Conservation (phyloP, 1,284 basidiomycete genomes). For the Fomitopsis pinicola region DNA sequence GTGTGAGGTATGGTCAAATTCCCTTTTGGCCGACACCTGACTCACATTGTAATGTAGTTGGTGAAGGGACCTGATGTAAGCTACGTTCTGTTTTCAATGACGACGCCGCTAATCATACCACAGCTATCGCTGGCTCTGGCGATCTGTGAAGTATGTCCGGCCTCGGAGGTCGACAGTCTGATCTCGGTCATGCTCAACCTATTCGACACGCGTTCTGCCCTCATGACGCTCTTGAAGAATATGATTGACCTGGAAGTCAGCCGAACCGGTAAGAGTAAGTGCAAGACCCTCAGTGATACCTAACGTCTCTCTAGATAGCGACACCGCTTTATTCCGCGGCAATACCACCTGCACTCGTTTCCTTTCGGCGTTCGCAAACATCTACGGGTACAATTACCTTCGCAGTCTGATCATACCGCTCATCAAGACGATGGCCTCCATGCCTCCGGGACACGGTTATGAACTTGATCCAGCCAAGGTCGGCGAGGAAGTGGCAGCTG, state of each 20-base stretch:
- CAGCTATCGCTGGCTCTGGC: constrained; percentile 78
- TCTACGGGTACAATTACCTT: constrained; percentile 87
- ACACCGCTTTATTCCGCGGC: constrained; percentile 78
- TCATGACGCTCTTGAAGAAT: constrained; percentile 74
- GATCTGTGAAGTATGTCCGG: constrained; percentile 81
- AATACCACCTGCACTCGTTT: constrained; percentile 86
- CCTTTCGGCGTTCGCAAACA: constrained; percentile 78
- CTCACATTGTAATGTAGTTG: constrained; percentile 38
- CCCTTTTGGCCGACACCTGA: background rate
- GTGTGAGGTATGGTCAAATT: constrained; percentile 52
- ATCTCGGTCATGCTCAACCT: constrained; percentile 84
- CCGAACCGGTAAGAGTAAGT: constrained; percentile 52
- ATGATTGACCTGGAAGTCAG: constrained; percentile 85
- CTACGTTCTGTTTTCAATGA: background rate
- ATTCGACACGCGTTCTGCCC: constrained; percentile 74
- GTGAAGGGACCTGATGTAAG: constrained; percentile 72
- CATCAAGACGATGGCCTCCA: constrained; percentile 66
- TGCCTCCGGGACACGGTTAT: constrained; percentile 73
- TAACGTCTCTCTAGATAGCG: constrained; percentile 44
- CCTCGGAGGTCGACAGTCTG: constrained; percentile 76
- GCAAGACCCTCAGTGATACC: background rate
- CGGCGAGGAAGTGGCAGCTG: constrained; percentile 54
- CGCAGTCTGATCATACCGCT: constrained; percentile 75
- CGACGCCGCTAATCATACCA: constrained; percentile 3
- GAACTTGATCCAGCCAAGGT: constrained; percentile 76